Evolutionary conservation across 257 asterid genomes (phyloP), one percentile per base, ranked within the genome.

Genomic region (Catharanthus roseus): DNA sequence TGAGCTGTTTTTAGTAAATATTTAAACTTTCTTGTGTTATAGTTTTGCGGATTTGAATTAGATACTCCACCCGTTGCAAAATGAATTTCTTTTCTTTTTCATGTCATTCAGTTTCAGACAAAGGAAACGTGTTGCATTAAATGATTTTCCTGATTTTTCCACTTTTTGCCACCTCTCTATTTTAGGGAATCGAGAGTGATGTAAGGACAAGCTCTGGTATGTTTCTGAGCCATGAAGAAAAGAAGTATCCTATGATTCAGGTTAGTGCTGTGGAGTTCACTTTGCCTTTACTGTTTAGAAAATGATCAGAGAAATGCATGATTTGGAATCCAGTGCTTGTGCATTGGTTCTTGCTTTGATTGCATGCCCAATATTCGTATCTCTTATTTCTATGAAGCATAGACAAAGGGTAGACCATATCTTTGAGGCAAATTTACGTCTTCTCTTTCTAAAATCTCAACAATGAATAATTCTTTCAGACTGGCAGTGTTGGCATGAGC

Each of bases 141-240:
- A 41, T 65, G 12, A 13, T n/a, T 23, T 42, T 23, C 57, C 12
- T 21, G 26, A 5, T 77, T 31, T 29, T 54, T 64, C 6, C 51
- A 3, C 74, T 36, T 29, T 54, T 31, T 24, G 77, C 4, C 31
- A 44, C 23, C 28, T n/a, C 38, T 61, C 54, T 53, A 51, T 70
- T 75, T 73, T 80, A 90, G 97, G 96, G 93, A 70, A 67, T 90
- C 68, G 83, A 80, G 85, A 88, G 97, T 79, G 68, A 79, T 39
- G 93, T 86, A 34, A 88, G 93, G 82, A 88, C 96, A 74, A 90
- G 96, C 80, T 90, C 96, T 71, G 93, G 97, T 70, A 88, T 88
- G 96, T 90, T 90, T 82, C 77, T 90, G 72, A 90, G 70, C 76
- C 70, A 72, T 54, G 84, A 72, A 79, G 96, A 90, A 83, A 86